A percentile compares a stretch with the other conserved stretches of the same genome.
These are phyloP conservation scores for Cyclanthera cordifolia DNA, from an alignment of 306 rosid species.

Conservation along the genomic window DNA sequence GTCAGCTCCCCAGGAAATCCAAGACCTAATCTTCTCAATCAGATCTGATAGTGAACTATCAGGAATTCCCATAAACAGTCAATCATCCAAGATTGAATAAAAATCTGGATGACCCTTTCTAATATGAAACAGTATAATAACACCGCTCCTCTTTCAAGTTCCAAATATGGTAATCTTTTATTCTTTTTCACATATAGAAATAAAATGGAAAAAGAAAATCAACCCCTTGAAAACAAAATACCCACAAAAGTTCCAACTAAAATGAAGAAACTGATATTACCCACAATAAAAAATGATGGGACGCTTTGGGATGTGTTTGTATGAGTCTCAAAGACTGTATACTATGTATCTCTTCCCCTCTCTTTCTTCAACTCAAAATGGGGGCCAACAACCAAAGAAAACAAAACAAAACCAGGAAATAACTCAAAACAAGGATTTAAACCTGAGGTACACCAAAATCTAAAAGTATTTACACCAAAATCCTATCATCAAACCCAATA, in stretches of 20 bases:
- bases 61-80: constrained; percentile 83
- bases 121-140: constrained; percentile 15
- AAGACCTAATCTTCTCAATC: constrained; percentile 51
- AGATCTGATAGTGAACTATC: constrained; percentile 62
- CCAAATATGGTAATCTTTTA: constrained; percentile 19
- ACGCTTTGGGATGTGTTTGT: constrained; percentile 26
- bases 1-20: constrained; percentile 45
- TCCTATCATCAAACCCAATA: constrained; percentile 16
- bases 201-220: constrained; percentile 21
- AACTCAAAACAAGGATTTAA: constrained; percentile 41
- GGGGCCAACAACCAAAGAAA: constrained; percentile 7
- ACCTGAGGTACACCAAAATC: constrained; percentile 19
- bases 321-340: constrained; percentile 13
- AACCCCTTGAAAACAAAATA: constrained; percentile 22
- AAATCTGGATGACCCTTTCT: constrained; percentile 21
- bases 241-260: constrained; percentile 22
- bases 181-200: constrained; percentile 25
- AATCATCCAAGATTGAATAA: constrained; percentile 29
- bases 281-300: constrained; percentile 69
- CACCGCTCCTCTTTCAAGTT: constrained; percentile 15
- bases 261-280: constrained; percentile 22
- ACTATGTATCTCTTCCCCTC: constrained; percentile 18
- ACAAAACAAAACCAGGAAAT: constrained; percentile 28
- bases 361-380: constrained; percentile 14
- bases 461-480: constrained; percentile 40